Base-by-base conservation (phyloP, 805 yeast genomes). In the Pichia californica region DNA sequence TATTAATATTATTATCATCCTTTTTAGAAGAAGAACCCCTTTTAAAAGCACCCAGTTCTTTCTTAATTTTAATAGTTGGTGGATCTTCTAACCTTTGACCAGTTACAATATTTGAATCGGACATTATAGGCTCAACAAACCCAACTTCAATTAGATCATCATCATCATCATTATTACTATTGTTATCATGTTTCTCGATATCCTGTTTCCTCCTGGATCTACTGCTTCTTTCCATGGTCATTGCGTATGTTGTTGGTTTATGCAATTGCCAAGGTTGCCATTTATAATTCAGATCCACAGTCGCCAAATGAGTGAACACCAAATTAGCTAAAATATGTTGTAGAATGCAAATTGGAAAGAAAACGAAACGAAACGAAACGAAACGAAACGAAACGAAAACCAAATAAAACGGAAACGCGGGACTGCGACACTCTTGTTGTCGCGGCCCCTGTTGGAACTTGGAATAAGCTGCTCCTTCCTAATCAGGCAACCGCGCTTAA, bases 51-150 rank as follows among this genome's bases (percentile, higher is more conserved):
- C 47, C 49, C 15, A 78, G 67, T 36, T 77, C 83, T 49, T 72
- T 76, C 54, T 73, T 76, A 30, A 76, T 64, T 53, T 76, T 81
- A 4, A 68, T 61, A 15, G 77, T 74, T 8, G 96, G 96, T 6
- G 71, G 70, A n/a, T 76, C 70, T 50, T 78, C 86, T 42, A 88
- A 62, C 4, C 93, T 83, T 32, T 78, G 68, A 2, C 96, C 96
- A 0, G 91, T 81, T 31, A 77, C 77, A 33, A 85, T 79, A 10
- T 65, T 59, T 0, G 83, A 78, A 30, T 69, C 73, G 1, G 77
- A 73, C 28, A 70, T 58, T 15, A 68, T 70, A 3, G 89, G 88
- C 53, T 86, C 93, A 18, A 66, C 58, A 61, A 79, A 76, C 5
- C 41, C 41, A 6, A n/a, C 19, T 5, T 32, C 21, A 15, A 18